These are phyloP conservation scores for Suhomyces sp. DNA, from an alignment of 805 yeast genomes.

Conservation along the genomic window DNA sequence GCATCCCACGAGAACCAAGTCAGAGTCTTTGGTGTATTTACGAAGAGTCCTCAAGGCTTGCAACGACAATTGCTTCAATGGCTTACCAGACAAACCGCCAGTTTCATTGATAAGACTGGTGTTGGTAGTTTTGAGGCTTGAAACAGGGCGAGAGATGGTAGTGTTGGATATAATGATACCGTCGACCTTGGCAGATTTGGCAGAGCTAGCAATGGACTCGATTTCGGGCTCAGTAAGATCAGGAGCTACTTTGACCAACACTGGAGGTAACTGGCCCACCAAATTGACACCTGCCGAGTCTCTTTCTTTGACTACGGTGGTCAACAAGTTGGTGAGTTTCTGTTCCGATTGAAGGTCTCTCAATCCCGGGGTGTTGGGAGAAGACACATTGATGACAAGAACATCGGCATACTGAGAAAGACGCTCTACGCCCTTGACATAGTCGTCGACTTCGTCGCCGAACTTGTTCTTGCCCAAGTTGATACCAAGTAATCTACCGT, in stretches of 20 bases:
- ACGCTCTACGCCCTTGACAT: conserved; percentile 75
- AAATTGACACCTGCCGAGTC: conserved; percentile 43
- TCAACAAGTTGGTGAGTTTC: conserved; percentile 65
- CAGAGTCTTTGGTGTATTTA: conserved; percentile 70
- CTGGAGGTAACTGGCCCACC: conserved; percentile 60
- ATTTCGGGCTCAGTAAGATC: conserved; percentile 82
- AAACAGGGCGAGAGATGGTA: conserved; percentile 75
- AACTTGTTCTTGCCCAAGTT: conserved; percentile 90
- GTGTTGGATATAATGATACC: conserved; percentile 94
- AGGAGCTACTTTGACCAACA: conserved; percentile 90
- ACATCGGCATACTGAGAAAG: conserved; percentile 87
- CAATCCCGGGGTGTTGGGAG: conserved; percentile 95
- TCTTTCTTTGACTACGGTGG: conserved; percentile 67
- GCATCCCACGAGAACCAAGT: conserved; percentile 81
- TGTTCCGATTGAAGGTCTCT: conserved; percentile 79
- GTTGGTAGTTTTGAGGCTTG: conserved; percentile 48
- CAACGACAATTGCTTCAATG: conserved; percentile 76
- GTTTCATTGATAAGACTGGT: conserved; percentile 47
- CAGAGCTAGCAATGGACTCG: conserved; percentile 75
- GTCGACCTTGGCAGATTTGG: conserved; percentile 73
- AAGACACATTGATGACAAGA: conserved; percentile 84
- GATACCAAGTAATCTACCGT: conserved; percentile 68
- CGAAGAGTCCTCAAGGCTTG: conserved; percentile 69
- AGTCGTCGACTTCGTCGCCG: conserved; percentile 88
- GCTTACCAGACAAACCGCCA: conserved; percentile 94